phyloP scores from a whole-genome alignment of 2,329 filamentous ascomycete species.

The Aureobasidium mangrovei region DNA sequence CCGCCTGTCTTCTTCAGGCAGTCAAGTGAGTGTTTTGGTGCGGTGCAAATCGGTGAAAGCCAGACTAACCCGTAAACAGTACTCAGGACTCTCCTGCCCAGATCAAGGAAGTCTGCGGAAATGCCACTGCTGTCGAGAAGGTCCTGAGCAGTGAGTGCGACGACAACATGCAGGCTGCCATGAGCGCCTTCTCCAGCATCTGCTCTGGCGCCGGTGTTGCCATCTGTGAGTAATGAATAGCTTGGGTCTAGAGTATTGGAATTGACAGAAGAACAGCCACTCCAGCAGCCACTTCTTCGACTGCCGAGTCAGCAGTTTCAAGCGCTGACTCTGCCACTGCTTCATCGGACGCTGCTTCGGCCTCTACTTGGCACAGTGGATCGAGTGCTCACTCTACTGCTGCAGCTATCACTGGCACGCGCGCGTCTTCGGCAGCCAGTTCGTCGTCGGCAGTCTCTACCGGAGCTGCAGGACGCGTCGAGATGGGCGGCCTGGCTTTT shows the following conservation, averaged over 20 bases:
- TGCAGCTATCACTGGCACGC: background rate
- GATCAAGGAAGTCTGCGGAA: constrained; percentile 26
- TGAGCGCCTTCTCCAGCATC: constrained; percentile 24
- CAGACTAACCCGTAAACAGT: constrained; percentile 19
- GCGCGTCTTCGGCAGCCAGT: background rate
- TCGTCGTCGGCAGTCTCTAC: constrained; percentile 1
- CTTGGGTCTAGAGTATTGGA: background rate
- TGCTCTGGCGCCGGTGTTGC: constrained; percentile 27
- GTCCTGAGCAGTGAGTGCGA: constrained; percentile 25
- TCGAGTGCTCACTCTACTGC: constrained; percentile 2
- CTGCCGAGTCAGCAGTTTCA: constrained; percentile 4
- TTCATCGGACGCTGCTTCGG: constrained; percentile 15
- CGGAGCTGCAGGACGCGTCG: constrained; percentile 11
- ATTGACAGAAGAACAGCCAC: constrained; percentile 13
- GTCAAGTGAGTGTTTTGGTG: constrained; percentile 36
- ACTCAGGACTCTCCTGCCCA: constrained; percentile 26
- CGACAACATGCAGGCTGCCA: constrained; percentile 21
- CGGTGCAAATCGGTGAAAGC: background rate
- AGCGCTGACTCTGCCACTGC: constrained; percentile 9
- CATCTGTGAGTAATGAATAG: constrained; percentile 21
- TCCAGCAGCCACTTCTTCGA: constrained; percentile 13
- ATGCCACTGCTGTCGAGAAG: constrained; percentile 21
- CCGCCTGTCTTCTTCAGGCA: constrained; percentile 43
- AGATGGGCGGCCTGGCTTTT: constrained; percentile 5
- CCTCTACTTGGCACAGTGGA: background rate